phyloP scores from a whole-genome alignment of 257 asterid species.

The Osmanthus fragrans region DNA sequence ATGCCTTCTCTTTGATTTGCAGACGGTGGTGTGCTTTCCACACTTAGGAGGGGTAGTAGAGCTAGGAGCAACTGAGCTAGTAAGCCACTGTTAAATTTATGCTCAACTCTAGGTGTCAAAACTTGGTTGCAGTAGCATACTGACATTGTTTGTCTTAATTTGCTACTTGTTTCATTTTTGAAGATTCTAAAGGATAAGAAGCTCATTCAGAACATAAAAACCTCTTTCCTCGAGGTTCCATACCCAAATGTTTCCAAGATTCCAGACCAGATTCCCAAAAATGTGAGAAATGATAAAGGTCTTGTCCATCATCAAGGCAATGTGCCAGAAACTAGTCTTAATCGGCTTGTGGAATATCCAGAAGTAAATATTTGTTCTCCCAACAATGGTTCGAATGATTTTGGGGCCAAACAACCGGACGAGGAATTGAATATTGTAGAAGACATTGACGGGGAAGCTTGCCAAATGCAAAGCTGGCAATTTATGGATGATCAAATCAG shows the following conservation, averaged over 20 bases:
- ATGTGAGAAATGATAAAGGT: conserved; percentile 15
- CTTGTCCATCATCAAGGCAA: conserved; percentile 16
- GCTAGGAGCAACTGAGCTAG: conserved; percentile 82
- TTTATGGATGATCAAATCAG: conserved; percentile 68
- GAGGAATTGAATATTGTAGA: conserved; percentile 58
- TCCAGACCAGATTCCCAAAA: conserved; percentile 36
- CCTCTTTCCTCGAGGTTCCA: conserved; percentile 52
- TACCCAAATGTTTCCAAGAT: conserved; percentile 25
- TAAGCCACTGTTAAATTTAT: conserved; percentile 31
- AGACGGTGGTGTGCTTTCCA: conserved; percentile 94
- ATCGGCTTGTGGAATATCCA: conserved; percentile 48
- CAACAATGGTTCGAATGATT: conserved; percentile 48
- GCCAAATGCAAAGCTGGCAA: conserved; percentile 56
- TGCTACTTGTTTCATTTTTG: conserved; percentile 9
- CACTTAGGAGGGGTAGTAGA: conserved; percentile 78
- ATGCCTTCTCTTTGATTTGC: conserved; percentile 31
- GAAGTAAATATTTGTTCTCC: conserved; percentile 43
- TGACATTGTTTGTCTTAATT: background rate
- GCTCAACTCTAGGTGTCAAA: background rate
- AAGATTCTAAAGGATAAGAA: conserved; percentile 73
- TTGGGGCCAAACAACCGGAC: conserved; percentile 47
- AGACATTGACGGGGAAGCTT: conserved; percentile 55
- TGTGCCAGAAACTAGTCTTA: conserved; percentile 34
- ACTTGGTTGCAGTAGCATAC: background rate
- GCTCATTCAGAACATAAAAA: conserved; percentile 63